Evolutionary conservation across 805 yeast species (phyloP), one percentile per base, ranked within the genome.

Genomic region (Kodamaea kaohsiungensis): DNA sequence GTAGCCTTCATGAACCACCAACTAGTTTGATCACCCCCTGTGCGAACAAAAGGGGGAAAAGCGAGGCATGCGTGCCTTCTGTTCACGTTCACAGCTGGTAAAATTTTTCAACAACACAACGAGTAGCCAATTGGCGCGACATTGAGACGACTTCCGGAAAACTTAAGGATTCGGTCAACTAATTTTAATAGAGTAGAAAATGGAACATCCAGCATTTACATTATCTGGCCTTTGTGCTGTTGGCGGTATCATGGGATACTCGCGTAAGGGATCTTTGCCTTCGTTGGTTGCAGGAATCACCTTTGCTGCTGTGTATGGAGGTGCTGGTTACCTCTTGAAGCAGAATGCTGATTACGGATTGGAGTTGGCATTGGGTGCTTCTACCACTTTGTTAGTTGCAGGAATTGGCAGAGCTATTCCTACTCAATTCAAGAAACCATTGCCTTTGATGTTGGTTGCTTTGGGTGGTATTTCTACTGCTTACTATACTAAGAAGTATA

Each of bases 131-230:
- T 40, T 40, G 45, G 45, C 45, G 42, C 42, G 42, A 38, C 42
- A 38, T 40, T 12, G 45, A n/a, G n/a, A 19, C 25, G 45, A 38
- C 42, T 38, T 38, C n/a, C 17, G 42, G 19, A 16, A 38, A n/a
- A 38, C 9, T n/a, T 38, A 38, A 8, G 25, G 42, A 16, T 38
- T n/a, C 42, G 19, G 15, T 13, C 19, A 38, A 7, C 19, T n/a
- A n/a, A 10, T 13, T 16, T 3, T 3, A 42, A 42, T 5, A 42
- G 30, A 16, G 7, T 13, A 30, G 49, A 56, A 33, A 25, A 75
- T 76, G 95, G 96, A 89, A 73, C 95, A 88, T 67, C 92, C 91
- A 53, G 84, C 90, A 52, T 83, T 77, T 61, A 85, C 92, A 17
- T 77, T 88, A 61, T 83, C 91, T 19, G 89, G 85, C 12, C 79